Evolutionary conservation across 23 red algal genomes (phyloP).

Genomic region (Gracilaria gracilis): DNA sequence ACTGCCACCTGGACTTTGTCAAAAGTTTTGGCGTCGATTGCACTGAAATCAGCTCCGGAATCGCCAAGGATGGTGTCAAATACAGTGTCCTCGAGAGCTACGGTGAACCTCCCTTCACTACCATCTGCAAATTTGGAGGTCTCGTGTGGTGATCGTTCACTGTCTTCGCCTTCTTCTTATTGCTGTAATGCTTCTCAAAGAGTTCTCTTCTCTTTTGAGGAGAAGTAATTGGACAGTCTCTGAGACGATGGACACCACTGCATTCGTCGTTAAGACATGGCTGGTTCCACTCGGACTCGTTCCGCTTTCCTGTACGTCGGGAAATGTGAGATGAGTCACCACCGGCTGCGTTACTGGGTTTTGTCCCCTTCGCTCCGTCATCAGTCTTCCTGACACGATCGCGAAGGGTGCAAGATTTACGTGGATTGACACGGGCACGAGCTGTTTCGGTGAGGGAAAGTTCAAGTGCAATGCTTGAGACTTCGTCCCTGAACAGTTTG

Average conservation of each 20-base stretch:
- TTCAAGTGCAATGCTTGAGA: background rate
- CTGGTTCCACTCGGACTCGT: background rate
- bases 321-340: background rate
- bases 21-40: background rate
- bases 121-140: no score
- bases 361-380: no score
- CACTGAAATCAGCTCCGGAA: slow-evolving; percentile 24
- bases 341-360: background rate
- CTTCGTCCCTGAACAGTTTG: background rate
- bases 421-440: background rate
- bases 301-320: background rate
- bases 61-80: background rate
- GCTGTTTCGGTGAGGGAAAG: background rate
- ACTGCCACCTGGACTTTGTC: background rate
- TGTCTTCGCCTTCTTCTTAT: slow-evolving; percentile 14
- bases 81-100: slow-evolving; percentile 2
- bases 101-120: background rate
- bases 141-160: background rate
- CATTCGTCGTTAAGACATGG: slow-evolving; percentile 29
- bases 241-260: slow-evolving; percentile 5
- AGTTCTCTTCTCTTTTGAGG: slow-evolving; percentile 2
- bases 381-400: no score
- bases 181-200: slow-evolving; percentile 26
- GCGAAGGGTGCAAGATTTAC: background rate
- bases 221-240: slow-evolving; percentile 13